These are phyloP conservation scores for Arthrobotrys entomopaga DNA, from an alignment of 2,329 filamentous ascomycete species.

Conservation along the genomic window DNA sequence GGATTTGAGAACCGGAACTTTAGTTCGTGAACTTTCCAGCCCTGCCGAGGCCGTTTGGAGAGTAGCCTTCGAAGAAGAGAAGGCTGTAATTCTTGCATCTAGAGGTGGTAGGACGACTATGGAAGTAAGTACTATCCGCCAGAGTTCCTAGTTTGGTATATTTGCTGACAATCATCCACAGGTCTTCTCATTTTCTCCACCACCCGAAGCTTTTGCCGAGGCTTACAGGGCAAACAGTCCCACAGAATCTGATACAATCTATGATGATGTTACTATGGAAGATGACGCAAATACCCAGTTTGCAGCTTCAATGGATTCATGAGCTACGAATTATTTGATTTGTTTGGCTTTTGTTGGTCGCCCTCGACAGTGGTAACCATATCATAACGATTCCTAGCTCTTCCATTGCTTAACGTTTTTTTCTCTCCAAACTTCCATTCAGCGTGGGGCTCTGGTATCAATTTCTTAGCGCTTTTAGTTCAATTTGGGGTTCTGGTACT, in stretches of 20 bases:
- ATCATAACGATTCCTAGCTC: conserved; percentile 10
- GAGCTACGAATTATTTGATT: background rate
- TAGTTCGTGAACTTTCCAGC: conserved; percentile 89
- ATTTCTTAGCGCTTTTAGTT: conserved; percentile 52
- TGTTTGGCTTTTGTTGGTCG: background rate
- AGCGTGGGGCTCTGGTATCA: conserved; percentile 38
- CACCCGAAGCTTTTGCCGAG: conserved; percentile 73
- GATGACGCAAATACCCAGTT: conserved; percentile 58
- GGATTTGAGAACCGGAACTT: conserved; percentile 89
- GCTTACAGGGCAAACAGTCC: conserved; percentile 57
- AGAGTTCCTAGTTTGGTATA: conserved; percentile 1
- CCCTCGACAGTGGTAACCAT: conserved; percentile 9
- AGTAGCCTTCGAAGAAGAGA: conserved; percentile 97
- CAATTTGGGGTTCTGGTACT: background rate
- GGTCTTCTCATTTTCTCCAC: conserved; percentile 96
- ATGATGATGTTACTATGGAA: conserved; percentile 58
- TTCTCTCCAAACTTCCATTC: conserved; percentile 25
- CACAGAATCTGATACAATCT: conserved; percentile 56
- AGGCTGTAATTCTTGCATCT: conserved; percentile 93
- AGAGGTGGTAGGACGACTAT: conserved; percentile 88
- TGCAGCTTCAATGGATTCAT: conserved; percentile 37
- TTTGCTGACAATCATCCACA: conserved; percentile 63
- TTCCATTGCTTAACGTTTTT: background rate
- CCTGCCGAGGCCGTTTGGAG: conserved; percentile 97
- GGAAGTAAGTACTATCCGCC: conserved; percentile 75